phyloP scores from a whole-genome alignment of 2,329 filamentous ascomycete genomes.

The Exserohilum rostratum region DNA sequence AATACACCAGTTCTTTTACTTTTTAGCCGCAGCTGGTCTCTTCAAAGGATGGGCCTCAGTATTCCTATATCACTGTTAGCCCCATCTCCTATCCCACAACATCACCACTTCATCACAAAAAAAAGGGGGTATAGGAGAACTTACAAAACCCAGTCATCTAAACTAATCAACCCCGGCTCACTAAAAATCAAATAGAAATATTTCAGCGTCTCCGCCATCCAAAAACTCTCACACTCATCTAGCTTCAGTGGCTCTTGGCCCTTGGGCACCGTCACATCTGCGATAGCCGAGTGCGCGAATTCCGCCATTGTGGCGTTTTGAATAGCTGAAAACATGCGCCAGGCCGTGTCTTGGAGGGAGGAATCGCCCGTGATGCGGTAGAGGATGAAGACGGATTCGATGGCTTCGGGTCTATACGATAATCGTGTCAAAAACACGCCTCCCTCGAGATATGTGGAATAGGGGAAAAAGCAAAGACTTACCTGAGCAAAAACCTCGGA shows the following conservation, averaged over 20 bases:
- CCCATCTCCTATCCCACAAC: too few relatives aligned
- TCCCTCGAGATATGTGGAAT: too few relatives aligned
- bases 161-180: slow-evolving; percentile 66
- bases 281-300: slow-evolving; percentile 72
- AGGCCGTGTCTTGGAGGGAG: slow-evolving; percentile 78
- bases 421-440: background rate
- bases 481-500: slow-evolving; percentile 51
- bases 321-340: slow-evolving; percentile 81
- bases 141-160: slow-evolving; percentile 71
- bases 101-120: background rate
- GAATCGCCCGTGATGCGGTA: slow-evolving; percentile 85
- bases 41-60: too few relatives aligned
- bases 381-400: slow-evolving; percentile 88
- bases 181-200: slow-evolving; percentile 88
- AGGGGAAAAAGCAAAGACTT: slow-evolving; percentile 4
- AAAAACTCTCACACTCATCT: slow-evolving; percentile 71
- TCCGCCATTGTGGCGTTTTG: slow-evolving; percentile 69
- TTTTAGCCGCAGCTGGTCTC: too few relatives aligned
- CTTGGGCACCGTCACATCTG: slow-evolving; percentile 61
- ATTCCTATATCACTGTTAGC: background rate
- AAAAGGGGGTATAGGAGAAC: too few relatives aligned
- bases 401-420: slow-evolving; percentile 72
- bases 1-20: too few relatives aligned
- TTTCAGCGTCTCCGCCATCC: slow-evolving; percentile 89
- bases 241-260: slow-evolving; percentile 34